Percentiles rank a stretch among this genome's conserved stretches.
Conservation (phyloP, 805 yeast species). For the Ogataea neopini region DNA sequence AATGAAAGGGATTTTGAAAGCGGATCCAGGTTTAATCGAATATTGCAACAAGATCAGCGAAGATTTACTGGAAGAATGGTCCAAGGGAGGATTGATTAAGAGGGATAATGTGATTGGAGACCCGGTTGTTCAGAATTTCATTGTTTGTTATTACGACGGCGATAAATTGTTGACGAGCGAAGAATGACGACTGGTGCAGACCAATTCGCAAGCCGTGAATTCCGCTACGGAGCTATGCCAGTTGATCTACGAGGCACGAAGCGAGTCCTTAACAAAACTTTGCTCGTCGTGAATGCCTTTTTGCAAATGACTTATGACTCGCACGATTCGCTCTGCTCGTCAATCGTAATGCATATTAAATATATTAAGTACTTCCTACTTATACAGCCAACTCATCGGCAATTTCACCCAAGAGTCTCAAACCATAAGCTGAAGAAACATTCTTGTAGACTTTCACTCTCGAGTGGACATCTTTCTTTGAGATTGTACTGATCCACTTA, state of each 20-base stretch:
- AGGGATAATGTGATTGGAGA: neutral
- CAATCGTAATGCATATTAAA: too few relatives aligned
- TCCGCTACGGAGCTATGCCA: too few relatives aligned
- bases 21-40: conserved; percentile 15
- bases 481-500: conserved; percentile 63
- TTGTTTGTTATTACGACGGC: conserved; percentile 23
- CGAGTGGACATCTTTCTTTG: conserved; percentile 44
- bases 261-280: too few relatives aligned
- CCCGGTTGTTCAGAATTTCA: conserved; percentile 14
- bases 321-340: too few relatives aligned
- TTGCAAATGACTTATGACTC: too few relatives aligned
- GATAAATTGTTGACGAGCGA: conserved; percentile 6
- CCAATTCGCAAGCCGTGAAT: too few relatives aligned
- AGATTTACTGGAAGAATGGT: conserved; percentile 19
- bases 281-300: too few relatives aligned
- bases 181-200: too few relatives aligned
- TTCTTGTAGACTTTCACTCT: conserved; percentile 52
- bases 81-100: conserved; percentile 13
- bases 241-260: too few relatives aligned
- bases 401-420: conserved; percentile 51
- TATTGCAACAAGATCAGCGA: conserved; percentile 21
- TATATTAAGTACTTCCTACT: neutral
- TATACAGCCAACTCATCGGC: conserved; percentile 27
- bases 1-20: conserved; percentile 22
- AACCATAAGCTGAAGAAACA: conserved; percentile 60